These are phyloP conservation scores for Halophytophthora polymorphica DNA, from an alignment of 352 stramenopile genomes.

Conservation along the genomic window DNA sequence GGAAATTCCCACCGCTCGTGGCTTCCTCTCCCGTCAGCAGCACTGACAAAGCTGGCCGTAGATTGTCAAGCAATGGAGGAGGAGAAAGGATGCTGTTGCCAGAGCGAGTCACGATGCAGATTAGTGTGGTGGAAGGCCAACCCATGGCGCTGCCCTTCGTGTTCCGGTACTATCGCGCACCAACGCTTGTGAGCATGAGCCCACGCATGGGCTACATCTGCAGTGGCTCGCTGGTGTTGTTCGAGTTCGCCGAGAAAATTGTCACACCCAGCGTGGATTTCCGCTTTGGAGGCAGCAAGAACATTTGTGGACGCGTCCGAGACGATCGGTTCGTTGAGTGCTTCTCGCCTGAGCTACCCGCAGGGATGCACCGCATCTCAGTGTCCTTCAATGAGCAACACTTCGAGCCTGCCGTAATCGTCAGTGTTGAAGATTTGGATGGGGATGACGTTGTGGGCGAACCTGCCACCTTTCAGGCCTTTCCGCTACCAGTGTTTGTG, in stretches of 20 bases:
- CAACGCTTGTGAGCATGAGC: constrained; percentile 47
- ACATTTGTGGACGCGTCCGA: constrained; percentile 29
- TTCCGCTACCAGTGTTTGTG: constrained; percentile 53
- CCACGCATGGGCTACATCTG: constrained; percentile 58
- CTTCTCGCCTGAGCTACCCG: constrained; percentile 47
- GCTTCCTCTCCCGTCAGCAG: constrained; percentile 2
- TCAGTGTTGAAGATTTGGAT: background rate
- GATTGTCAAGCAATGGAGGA: background rate
- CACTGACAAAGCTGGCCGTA: constrained; percentile 10
- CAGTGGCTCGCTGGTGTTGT: constrained; percentile 57
- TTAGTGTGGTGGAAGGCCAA: constrained; percentile 57
- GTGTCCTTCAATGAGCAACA: constrained; percentile 74
- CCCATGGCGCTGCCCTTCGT: constrained; percentile 42
- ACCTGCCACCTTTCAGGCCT: constrained; percentile 43
- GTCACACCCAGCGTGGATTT: constrained; percentile 60
- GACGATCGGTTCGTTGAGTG: constrained; percentile 58
- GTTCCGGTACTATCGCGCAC: constrained; percentile 56
- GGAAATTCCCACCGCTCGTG: constrained; percentile 18
- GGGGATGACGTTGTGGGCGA: constrained; percentile 5
- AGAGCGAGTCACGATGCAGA: constrained; percentile 42
- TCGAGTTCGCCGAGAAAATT: constrained; percentile 58
- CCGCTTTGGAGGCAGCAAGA: constrained; percentile 42
- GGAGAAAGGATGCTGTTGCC: constrained; percentile 40
- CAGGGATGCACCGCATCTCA: constrained; percentile 38
- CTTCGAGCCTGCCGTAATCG: constrained; percentile 32